phyloP scores from a whole-genome alignment of 73 alveolate genomes.

The Tetrahymena malaccensis region DNA sequence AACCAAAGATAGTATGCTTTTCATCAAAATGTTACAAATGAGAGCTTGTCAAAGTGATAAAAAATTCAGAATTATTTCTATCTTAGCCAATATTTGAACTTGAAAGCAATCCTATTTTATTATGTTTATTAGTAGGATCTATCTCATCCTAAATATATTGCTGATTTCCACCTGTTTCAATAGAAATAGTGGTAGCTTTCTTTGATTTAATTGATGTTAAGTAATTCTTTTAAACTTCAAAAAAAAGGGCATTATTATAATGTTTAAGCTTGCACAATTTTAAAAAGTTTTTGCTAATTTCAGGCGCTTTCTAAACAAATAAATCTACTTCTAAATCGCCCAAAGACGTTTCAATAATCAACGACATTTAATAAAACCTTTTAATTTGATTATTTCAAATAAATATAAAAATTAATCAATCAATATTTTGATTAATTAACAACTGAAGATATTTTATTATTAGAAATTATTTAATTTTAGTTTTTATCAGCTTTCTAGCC shows the following conservation, averaged over 20 bases:
- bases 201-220: slow-evolving; percentile 12
- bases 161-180: slow-evolving; percentile 13
- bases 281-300: slow-evolving; percentile 81
- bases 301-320: slow-evolving; percentile 76
- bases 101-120: slow-evolving; percentile 58
- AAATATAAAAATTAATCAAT: neutral
- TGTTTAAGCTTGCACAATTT: slow-evolving; percentile 94
- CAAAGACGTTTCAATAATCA: slow-evolving; percentile 86
- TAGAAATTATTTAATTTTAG: neutral
- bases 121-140: slow-evolving; percentile 35
- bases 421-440: neutral
- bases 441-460: neutral
- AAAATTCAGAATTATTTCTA: slow-evolving; percentile 89
- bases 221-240: slow-evolving; percentile 64
- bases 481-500: neutral
- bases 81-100: slow-evolving; percentile 94
- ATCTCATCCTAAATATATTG: slow-evolving; percentile 87
- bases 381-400: neutral
- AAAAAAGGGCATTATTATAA: slow-evolving; percentile 90
- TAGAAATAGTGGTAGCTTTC: neutral
- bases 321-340: slow-evolving; percentile 96
- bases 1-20: slow-evolving; percentile 97
- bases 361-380: slow-evolving; percentile 73
- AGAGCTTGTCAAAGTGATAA: slow-evolving; percentile 75
- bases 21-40: slow-evolving; percentile 71